Percentiles rank a stretch among this genome's conserved stretches.
Evolutionary conservation across 805 yeast genomes (phyloP).

Genomic region (Grigorovia humatica): DNA sequence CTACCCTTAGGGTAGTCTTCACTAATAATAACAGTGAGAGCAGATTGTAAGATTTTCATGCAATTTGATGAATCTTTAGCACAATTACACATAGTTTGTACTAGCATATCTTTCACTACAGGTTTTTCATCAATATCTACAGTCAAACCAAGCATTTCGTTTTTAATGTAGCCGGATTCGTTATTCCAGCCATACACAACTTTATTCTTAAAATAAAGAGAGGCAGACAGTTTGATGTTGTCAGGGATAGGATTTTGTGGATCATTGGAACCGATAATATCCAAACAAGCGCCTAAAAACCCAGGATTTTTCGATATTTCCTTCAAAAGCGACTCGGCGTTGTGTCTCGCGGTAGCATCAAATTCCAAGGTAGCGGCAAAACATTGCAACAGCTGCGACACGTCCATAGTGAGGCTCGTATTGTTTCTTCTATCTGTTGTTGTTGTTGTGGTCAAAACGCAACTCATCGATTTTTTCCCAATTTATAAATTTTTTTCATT

Average conservation of each 20-base stretch:
- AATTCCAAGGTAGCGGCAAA: slow-evolving; percentile 72
- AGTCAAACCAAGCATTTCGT: slow-evolving; percentile 17
- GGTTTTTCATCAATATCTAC: slow-evolving; percentile 69
- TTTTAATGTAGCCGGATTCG: slow-evolving; percentile 12
- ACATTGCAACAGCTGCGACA: slow-evolving; percentile 55
- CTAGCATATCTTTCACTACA: slow-evolving; percentile 54
- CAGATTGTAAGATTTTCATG: slow-evolving; percentile 40
- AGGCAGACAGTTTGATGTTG: slow-evolving; percentile 58
- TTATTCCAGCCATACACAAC: slow-evolving; percentile 53
- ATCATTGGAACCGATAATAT: slow-evolving; percentile 42
- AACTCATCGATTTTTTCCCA: background rate
- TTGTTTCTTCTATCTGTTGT: background rate
- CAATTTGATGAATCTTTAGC: slow-evolving; percentile 32
- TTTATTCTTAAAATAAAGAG: slow-evolving; percentile 73
- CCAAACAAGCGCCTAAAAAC: slow-evolving; percentile 73
- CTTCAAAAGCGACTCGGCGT: slow-evolving; percentile 61
- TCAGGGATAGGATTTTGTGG: slow-evolving; percentile 33
- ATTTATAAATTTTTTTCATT: background rate
- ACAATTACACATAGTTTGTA: slow-evolving; percentile 47
- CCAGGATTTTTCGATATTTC: slow-evolving; percentile 53
- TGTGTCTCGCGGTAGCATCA: slow-evolving; percentile 46
- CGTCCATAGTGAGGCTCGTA: slow-evolving; percentile 43
- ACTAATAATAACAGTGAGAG: slow-evolving; percentile 41
- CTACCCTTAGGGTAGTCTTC: slow-evolving; percentile 36
- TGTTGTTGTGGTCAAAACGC: background rate